A percentile compares a stretch with the other conserved stretches of the same genome.
phyloP scores from a whole-genome alignment of 116 monocot genomes.

The Cymodocea nodosa region DNA sequence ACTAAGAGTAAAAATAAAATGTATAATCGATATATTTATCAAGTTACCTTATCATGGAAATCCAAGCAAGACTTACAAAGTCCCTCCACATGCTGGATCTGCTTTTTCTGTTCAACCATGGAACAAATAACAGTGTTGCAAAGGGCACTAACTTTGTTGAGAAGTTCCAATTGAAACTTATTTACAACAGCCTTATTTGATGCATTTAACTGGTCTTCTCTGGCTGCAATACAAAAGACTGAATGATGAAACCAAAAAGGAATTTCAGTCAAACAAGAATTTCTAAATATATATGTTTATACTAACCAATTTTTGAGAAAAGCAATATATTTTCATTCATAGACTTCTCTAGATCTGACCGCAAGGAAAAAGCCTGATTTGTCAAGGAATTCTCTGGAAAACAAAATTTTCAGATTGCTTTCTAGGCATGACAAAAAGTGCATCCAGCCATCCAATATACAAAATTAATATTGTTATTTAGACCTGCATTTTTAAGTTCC shows the following conservation, averaged over 20 bases:
- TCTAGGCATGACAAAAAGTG: neutral
- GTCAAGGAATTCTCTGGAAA: slow-evolving; percentile 61
- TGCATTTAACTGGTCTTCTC: slow-evolving; percentile 56
- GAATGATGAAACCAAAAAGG: too few relatives aligned
- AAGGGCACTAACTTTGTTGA: slow-evolving; percentile 29
- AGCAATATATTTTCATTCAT: slow-evolving; percentile 57
- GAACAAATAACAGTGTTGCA: slow-evolving; percentile 41
- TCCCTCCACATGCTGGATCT: slow-evolving; percentile 46
- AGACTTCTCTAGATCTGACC: slow-evolving; percentile 73
- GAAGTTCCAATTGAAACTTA: slow-evolving; percentile 41
- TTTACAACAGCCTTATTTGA: slow-evolving; percentile 54
- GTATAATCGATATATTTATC: too few relatives aligned
- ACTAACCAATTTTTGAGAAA: slow-evolving; percentile 60
- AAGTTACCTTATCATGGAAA: slow-evolving; percentile 6
- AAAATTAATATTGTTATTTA: neutral
- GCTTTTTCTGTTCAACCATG: slow-evolving; percentile 45
- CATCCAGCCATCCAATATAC: neutral
- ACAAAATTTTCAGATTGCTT: neutral
- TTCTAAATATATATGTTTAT: slow-evolving; percentile 8
- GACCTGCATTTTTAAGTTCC: too few relatives aligned
- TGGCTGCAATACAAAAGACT: slow-evolving; percentile 27
- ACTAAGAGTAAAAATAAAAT: too few relatives aligned
- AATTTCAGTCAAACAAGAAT: neutral
- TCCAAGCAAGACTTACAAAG: slow-evolving; percentile 56
- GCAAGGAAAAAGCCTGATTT: slow-evolving; percentile 61